These are phyloP conservation scores for Corrigiola litoralis DNA, from an alignment of 179 eudicot species.

Conservation along the genomic window DNA sequence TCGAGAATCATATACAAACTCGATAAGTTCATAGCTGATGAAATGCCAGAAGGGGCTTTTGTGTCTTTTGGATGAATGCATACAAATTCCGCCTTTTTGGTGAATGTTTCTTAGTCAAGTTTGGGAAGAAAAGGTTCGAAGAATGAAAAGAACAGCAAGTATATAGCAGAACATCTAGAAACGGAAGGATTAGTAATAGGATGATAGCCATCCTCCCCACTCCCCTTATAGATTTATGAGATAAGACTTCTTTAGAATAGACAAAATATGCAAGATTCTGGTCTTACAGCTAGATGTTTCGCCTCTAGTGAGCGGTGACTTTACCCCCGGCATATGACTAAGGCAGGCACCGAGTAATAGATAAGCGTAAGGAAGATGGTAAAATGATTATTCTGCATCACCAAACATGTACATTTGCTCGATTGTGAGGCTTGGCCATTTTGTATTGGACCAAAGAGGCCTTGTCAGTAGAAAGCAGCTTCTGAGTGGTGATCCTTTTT, in stretches of 20 bases:
- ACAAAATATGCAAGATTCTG: no score
- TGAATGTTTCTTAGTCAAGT: background rate
- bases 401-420: background rate
- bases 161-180: background rate
- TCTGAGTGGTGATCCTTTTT: background rate
- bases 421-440: background rate
- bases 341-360: no score
- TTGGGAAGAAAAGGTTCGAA: no score
- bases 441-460: background rate
- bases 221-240: no score
- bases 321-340: no score
- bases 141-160: background rate
- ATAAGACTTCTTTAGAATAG: no score
- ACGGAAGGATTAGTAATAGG: background rate
- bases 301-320: no score
- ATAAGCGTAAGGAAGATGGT: no score
- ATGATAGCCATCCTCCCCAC: no score
- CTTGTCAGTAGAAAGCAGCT: background rate
- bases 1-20: background rate
- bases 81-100: background rate
- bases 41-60: background rate
- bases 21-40: background rate
- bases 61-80: background rate
- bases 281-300: no score
- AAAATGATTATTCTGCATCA: background rate